Conservation (phyloP, 768 basidiomycete species). For the Mycena maculata region DNA sequence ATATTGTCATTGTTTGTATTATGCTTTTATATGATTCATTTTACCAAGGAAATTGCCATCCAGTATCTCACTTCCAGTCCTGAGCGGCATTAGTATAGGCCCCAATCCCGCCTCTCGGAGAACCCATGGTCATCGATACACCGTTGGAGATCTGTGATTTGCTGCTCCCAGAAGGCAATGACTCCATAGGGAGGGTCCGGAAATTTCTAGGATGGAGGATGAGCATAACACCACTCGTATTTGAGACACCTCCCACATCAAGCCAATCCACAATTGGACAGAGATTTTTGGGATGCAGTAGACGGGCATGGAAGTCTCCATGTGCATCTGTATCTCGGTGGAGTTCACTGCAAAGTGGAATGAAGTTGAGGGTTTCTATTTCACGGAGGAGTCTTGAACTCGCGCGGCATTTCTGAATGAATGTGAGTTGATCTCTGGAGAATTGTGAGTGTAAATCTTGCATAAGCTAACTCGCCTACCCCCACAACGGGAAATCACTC, state of each 20-base stretch:
- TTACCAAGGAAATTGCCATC: no score
- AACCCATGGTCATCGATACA: neutral
- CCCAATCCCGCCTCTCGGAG: no score
- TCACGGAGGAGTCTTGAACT: neutral
- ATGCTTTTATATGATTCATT: no score
- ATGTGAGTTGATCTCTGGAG: neutral
- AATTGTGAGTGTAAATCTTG: neutral
- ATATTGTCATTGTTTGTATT: no score
- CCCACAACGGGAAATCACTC: neutral
- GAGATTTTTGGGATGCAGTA: neutral
- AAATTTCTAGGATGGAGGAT: neutral
- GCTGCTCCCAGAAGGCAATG: slow-evolving; percentile 13
- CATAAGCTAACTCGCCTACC: neutral
- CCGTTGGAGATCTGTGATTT: neutral
- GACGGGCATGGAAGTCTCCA: neutral
- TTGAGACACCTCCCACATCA: neutral
- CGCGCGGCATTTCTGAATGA: neutral
- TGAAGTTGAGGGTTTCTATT: neutral
- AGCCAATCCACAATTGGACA: neutral
- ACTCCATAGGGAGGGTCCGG: neutral
- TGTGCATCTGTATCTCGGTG: neutral
- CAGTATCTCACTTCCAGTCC: no score
- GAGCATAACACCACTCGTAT: neutral
- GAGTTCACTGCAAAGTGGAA: neutral
- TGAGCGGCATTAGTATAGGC: no score